phyloP scores from a whole-genome alignment of 768 basidiomycete species.

The Tephrocybe rancida region DNA sequence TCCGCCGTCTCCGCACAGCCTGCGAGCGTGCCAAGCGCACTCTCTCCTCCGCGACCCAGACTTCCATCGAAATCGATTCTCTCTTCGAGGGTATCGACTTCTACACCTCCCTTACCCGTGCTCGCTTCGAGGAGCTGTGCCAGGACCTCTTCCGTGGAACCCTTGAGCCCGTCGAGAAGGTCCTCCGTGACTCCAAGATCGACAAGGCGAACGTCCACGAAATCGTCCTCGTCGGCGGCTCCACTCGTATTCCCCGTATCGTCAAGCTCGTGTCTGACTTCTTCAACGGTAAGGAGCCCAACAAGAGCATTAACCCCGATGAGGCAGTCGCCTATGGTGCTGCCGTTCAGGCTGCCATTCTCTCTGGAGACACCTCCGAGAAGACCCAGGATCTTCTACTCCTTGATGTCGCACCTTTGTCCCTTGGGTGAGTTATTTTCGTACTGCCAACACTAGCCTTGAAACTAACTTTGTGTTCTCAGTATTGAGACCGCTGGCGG shows the following conservation, averaged over 20 bases:
- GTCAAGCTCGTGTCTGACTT: slow-evolving; percentile 97
- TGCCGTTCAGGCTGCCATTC: slow-evolving; percentile 97
- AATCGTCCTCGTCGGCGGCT: slow-evolving; percentile 97
- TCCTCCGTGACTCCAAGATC: slow-evolving; percentile 96
- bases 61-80: slow-evolving; percentile 97
- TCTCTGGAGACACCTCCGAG: slow-evolving; percentile 97
- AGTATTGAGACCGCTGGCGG: slow-evolving; percentile 98
- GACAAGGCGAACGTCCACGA: slow-evolving; percentile 96
- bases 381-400: slow-evolving; percentile 96
- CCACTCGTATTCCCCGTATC: slow-evolving; percentile 97
- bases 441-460: slow-evolving; percentile 16
- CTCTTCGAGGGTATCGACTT: slow-evolving; percentile 98
- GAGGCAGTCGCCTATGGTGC: slow-evolving; percentile 99
- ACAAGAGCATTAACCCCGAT: slow-evolving; percentile 99
- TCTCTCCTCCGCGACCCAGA: slow-evolving; percentile 94
- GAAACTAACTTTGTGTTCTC: slow-evolving; percentile 7
- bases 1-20: slow-evolving; percentile 95
- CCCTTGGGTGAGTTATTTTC: slow-evolving; percentile 52
- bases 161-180: slow-evolving; percentile 96
- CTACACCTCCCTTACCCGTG: slow-evolving; percentile 97
- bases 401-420: slow-evolving; percentile 90
- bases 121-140: slow-evolving; percentile 96
- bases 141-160: slow-evolving; percentile 94
- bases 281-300: slow-evolving; percentile 98
- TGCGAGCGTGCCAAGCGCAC: slow-evolving; percentile 99